Conservation (phyloP, 176 grass and related monocot species). For the Carex scoparia region DNA sequence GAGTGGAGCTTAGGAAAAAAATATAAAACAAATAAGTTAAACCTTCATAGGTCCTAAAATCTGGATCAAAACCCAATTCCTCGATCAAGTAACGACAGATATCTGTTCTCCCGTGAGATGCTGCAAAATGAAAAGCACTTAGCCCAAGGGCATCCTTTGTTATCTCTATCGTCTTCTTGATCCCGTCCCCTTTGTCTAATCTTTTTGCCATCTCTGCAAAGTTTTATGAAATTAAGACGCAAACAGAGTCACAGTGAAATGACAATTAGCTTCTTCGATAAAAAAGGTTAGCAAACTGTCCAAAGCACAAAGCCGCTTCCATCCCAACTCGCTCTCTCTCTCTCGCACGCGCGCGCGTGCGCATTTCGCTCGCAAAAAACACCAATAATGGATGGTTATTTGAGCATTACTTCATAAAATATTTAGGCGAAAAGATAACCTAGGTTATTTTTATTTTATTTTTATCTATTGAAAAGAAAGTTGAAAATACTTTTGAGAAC, state of each 20-base stretch:
- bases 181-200: neutral
- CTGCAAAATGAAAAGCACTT: neutral
- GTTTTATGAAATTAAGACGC: neutral
- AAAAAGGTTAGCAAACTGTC: neutral
- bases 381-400: neutral
- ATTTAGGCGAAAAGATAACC: too few species aligned
- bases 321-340: too few species aligned
- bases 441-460: too few species aligned
- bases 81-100: neutral
- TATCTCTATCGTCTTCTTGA: neutral
- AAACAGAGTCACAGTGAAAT: neutral
- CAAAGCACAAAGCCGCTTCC: neutral
- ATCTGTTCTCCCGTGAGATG: neutral
- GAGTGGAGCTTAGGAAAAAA: neutral
- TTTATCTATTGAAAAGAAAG: neutral
- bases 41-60: neutral
- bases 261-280: too few species aligned
- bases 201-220: neutral
- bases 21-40: neutral
- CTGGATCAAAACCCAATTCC: neutral
- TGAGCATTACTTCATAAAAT: too few species aligned
- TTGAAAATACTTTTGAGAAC: neutral
- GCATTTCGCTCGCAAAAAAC: too few species aligned
- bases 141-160: neutral
- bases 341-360: too few species aligned